Evolutionary conservation across 441 rosid genomes (phyloP).

Genomic region (Gossypium lobatum): DNA sequence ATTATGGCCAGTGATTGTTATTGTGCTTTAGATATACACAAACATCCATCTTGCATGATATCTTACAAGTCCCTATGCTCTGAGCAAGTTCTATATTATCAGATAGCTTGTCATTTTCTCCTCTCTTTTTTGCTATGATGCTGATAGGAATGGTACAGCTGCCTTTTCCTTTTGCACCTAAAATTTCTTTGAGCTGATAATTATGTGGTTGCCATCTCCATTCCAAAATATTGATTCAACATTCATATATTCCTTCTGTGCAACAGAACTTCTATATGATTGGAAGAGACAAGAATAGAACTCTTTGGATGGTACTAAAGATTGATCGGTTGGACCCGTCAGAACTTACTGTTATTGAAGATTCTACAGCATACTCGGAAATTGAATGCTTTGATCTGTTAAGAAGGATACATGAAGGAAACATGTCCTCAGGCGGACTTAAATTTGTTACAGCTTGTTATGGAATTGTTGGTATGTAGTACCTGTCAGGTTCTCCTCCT

Average conservation of each 20-base stretch:
- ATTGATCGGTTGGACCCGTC: constrained; percentile 51
- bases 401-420: constrained; percentile 61
- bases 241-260: constrained; percentile 5
- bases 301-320: constrained; percentile 58
- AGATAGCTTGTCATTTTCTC: neutral
- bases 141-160: neutral
- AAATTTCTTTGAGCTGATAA: neutral
- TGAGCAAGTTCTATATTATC: neutral
- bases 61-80: neutral
- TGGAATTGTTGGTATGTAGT: constrained; percentile 58
- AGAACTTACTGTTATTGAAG: constrained; percentile 48
- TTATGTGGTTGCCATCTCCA: neutral
- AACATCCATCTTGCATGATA: neutral
- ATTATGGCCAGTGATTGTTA: neutral
- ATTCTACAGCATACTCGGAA: constrained; percentile 49
- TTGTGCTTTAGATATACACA: neutral
- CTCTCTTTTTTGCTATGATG: neutral
- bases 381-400: constrained; percentile 46
- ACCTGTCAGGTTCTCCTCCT: neutral
- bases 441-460: constrained; percentile 63
- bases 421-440: constrained; percentile 61
- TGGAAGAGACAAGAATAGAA: constrained; percentile 58
- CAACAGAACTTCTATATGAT: constrained; percentile 65
- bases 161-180: neutral
- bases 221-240: neutral